Conservation (phyloP, 805 yeast species). For the Candida tammaniensis region DNA sequence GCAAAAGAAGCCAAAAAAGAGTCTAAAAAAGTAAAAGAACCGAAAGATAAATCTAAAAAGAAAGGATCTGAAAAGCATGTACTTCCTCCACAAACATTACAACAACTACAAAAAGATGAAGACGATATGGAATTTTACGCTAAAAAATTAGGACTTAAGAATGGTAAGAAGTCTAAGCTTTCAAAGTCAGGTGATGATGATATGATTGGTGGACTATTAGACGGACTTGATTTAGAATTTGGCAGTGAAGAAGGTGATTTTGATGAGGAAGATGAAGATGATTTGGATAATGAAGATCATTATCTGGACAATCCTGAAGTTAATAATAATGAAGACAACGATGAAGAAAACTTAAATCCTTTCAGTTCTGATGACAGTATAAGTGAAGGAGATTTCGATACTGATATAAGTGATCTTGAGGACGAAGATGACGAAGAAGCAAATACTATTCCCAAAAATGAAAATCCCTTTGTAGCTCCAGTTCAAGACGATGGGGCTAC, state of each 20-base stretch:
- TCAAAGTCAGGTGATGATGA: constrained; percentile 63
- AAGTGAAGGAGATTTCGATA: constrained; percentile 20
- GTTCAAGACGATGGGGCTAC: constrained; percentile 21
- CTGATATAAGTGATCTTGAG: constrained; percentile 13
- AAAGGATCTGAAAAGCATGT: constrained; percentile 8
- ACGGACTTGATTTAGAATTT: constrained; percentile 62
- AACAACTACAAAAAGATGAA: constrained; percentile 58
- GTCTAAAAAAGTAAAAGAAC: constrained; percentile 8
- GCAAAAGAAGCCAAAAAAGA: constrained; percentile 2
- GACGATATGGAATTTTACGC: constrained; percentile 82
- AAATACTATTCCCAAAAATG: constrained; percentile 30
- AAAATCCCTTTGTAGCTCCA: constrained; percentile 71
- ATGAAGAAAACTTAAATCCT: constrained; percentile 20
- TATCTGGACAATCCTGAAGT: constrained; percentile 17
- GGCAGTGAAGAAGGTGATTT: constrained; percentile 9
- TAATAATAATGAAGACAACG: constrained; percentile 14
- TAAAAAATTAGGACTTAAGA: constrained; percentile 67
- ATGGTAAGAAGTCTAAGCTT: constrained; percentile 47
- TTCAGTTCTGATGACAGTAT: constrained; percentile 18
- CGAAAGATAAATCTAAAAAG: constrained; percentile 9
- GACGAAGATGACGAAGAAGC: constrained; percentile 15
- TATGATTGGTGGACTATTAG: constrained; percentile 76
- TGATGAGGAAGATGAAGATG: constrained; percentile 15
- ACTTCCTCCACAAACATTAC: constrained; percentile 43
- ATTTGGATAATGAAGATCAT: constrained; percentile 15